Evolutionary conservation across 768 basidiomycete genomes (phyloP).

Genomic region (Botryobasidium botryosum): DNA sequence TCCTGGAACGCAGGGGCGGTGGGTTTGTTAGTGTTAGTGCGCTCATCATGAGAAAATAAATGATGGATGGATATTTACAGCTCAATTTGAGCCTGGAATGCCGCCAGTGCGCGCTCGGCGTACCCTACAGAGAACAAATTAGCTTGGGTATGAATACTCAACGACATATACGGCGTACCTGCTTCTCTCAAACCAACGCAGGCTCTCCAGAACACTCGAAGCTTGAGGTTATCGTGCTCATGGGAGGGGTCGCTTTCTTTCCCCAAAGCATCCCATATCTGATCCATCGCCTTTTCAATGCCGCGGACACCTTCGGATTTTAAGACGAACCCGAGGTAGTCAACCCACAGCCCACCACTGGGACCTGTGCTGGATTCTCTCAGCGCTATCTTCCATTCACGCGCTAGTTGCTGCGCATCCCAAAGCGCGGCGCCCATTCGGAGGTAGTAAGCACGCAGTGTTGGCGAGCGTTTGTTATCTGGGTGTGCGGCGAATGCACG

Average conservation of each 20-base stretch:
- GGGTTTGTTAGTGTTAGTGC: too few species aligned
- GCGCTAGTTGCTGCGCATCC: conserved; percentile 33
- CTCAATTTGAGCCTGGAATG: conserved; percentile 75
- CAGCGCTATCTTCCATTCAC: conserved; percentile 58
- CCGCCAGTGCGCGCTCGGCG: conserved; percentile 51
- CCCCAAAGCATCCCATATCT: background rate
- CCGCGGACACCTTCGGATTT: conserved; percentile 27
- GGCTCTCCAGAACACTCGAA: conserved; percentile 57
- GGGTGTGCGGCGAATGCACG: conserved; percentile 45
- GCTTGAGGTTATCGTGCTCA: conserved; percentile 8
- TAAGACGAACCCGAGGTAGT: conserved; percentile 67
- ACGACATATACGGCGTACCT: conserved; percentile 28
- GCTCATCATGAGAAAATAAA: background rate
- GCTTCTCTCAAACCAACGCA: conserved; percentile 45
- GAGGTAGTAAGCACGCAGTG: conserved; percentile 45
- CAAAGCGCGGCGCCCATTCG: conserved; percentile 59
- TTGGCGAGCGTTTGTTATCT: conserved; percentile 30
- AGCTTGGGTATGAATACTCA: conserved; percentile 5
- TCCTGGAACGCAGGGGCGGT: too few species aligned
- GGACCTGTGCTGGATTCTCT: conserved; percentile 28
- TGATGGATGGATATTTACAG: conserved; percentile 32
- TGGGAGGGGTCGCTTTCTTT: conserved; percentile 9
- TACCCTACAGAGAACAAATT: conserved; percentile 33
- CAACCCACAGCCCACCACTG: conserved; percentile 44
- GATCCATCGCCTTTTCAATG: conserved; percentile 18